Conservation (phyloP, 2,329 filamentous ascomycete genomes). For the Xylariales sp. region DNA sequence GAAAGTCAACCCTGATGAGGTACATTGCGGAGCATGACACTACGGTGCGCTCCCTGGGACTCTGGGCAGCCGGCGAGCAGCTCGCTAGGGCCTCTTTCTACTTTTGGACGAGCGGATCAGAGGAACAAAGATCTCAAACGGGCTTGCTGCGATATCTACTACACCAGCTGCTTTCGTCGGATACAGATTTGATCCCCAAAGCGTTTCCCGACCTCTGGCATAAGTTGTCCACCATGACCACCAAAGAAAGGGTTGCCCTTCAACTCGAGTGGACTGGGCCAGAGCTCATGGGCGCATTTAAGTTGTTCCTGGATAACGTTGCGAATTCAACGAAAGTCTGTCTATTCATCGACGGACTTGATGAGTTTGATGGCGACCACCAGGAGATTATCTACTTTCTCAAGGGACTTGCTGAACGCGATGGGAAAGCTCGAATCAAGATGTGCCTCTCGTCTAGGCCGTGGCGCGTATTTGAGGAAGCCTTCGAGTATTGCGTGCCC, state of each 20-base stretch:
- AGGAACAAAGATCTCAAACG: constrained; percentile 30
- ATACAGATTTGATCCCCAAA: constrained; percentile 16
- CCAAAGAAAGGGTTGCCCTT: constrained; percentile 22
- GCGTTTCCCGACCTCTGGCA: constrained; percentile 25
- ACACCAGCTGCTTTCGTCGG: constrained; percentile 25
- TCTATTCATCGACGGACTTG: constrained; percentile 20
- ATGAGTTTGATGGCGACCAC: constrained; percentile 22
- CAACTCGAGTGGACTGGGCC: constrained; percentile 23
- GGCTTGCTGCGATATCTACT: constrained; percentile 31
- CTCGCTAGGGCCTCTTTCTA: constrained; percentile 34
- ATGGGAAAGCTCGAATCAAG: constrained; percentile 14
- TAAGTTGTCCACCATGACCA: constrained; percentile 18
- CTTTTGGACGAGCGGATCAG: constrained; percentile 37
- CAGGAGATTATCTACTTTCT: constrained; percentile 16
- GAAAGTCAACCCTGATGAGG: constrained; percentile 42
- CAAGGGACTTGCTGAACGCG: constrained; percentile 9
- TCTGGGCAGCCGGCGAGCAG: constrained; percentile 21
- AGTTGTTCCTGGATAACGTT: constrained; percentile 14
- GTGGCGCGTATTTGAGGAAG: constrained; percentile 20
- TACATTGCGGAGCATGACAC: constrained; percentile 23
- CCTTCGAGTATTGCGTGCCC: constrained; percentile 14
- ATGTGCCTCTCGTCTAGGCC: constrained; percentile 22
- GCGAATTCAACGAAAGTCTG: constrained; percentile 15
- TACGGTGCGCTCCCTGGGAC: constrained; percentile 9
- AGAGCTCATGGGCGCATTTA: constrained; percentile 22